Base-by-base conservation (phyloP, 176 grass and related monocot genomes). In the Juncus inflexus region DNA sequence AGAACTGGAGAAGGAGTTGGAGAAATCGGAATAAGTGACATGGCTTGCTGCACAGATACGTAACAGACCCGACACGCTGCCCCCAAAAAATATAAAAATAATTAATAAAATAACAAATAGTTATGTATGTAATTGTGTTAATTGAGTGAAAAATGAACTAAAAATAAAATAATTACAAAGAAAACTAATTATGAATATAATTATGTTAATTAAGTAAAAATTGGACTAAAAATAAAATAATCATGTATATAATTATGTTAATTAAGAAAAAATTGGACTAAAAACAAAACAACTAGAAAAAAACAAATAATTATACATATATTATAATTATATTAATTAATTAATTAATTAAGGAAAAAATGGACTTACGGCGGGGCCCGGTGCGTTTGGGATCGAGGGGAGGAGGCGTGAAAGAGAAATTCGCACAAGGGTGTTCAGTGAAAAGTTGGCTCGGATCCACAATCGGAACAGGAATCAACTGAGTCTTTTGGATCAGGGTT, bases 21-120 rank as follows among this genome's bases (percentile, higher is more conserved):
- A 40, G 62, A 51, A 67, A 50, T n/a, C 61, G 89, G 89, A 77
- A 89, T 87, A 43, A 80, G 57, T 39, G 78, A 74, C 64, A 90
- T 61, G 2, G 89, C 86, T 62, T 87, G 83, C 63, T 94, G 85
- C 66, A 85, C 95, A 70, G 95, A 77, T 55, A 84, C 65, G 70
- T 99, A 99, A 72, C 95, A 99, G 73, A 99, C 95, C 68, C 74
- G 89, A 60, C 95, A 99, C 61, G 95, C 95, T 99, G 69, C 69
- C 83, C 50, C 87, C 72, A 15, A 60, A 67, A 63, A 81, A 78
- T 67, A 76, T 79, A 45, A 74, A 40, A 73, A 59, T 58, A 42
- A 74, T 9, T 62, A 58, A 55, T 60, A 19, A 73, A 10, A 1
- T 28, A 28, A 28, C 19, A 28, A 28, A 28, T 28, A 28, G 19